Evolutionary conservation across 2,329 filamentous ascomycete genomes (phyloP), one percentile per base, ranked within the genome.

Genomic region (Davidsoniella virescens): DNA sequence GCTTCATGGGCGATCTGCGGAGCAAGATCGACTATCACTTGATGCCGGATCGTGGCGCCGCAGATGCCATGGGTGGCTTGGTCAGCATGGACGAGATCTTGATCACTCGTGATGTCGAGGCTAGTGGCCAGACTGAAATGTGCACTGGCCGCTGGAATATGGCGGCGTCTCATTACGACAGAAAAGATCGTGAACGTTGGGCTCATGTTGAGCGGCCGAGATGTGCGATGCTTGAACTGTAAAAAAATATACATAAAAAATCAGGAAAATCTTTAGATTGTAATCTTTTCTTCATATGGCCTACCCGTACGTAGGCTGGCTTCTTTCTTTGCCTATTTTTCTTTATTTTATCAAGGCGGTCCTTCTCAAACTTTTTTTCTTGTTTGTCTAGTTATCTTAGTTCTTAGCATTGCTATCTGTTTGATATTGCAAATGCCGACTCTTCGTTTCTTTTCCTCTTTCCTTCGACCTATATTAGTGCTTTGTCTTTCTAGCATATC

Each of bases 21-120:
- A 81, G 76, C 44, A 63, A 60, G 26, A 78, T 87, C 48, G 59
- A 63, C 16, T 87, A 87, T 58, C 65, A 68, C 39, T 64, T 87
- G 9, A 60, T 65, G 14, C 70, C 82, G 0, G 79, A 84, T 49
- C 56, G 61, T 0, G 76, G 76, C 0, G 73, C 68, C 1, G 66
- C 66, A 2, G 75, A 80, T 53, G 72, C 75, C 26, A 68, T 72
- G 44, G 73, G 76, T 14, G 73, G 75, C 1, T 62, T 81, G 2
- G 65, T 75, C 1, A 70, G 71, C 38, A 62, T 78, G 3, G 60
- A 65, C 4, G 73, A 78, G 47, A 55, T 80, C 14, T 56, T 75
- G 7, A 62, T 63, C 2, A 67, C 70, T 18, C 59, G 65, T 1
- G 72, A 70, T 14, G 75, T 77, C 58, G 65, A 63, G 18, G 55